Evolutionary conservation across 2,329 filamentous ascomycete species (phyloP).

Genomic region (Hymenoscyphus repandus): DNA sequence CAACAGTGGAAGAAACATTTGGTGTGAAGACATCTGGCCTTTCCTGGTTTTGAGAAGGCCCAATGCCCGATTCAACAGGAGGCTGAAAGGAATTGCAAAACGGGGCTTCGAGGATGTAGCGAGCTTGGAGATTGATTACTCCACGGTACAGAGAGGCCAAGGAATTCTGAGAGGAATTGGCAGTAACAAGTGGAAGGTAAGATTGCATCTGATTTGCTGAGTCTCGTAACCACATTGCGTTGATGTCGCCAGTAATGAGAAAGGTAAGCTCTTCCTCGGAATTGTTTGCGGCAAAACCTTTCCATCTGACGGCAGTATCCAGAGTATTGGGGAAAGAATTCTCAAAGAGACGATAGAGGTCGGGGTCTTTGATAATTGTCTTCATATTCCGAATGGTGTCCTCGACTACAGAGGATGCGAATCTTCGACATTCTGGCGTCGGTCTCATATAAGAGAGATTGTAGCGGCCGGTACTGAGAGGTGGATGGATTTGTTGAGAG

Average conservation of each 20-base stretch:
- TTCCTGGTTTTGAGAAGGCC: constrained; percentile 55
- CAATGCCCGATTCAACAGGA: constrained; percentile 66
- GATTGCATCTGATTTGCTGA: constrained; percentile 72
- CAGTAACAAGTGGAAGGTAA: constrained; percentile 56
- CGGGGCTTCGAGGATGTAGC: constrained; percentile 63
- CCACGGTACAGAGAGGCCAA: constrained; percentile 65
- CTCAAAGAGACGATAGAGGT: constrained; percentile 64
- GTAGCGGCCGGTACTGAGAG: constrained; percentile 71
- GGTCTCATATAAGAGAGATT: constrained; percentile 78
- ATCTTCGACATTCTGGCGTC: constrained; percentile 69
- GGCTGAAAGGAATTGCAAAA: constrained; percentile 93
- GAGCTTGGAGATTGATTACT: constrained; percentile 65
- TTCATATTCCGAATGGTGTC: constrained; percentile 67
- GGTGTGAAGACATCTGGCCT: constrained; percentile 55
- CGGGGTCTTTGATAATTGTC: constrained; percentile 66
- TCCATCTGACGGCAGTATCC: constrained; percentile 68
- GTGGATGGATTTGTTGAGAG: constrained; percentile 55
- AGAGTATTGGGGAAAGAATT: constrained; percentile 73
- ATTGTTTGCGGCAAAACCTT: constrained; percentile 51
- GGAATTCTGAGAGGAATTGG: constrained; percentile 48
- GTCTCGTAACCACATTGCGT: constrained; percentile 88
- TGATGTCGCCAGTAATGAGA: constrained; percentile 58
- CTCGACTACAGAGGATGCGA: constrained; percentile 72
- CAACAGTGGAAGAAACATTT: constrained; percentile 64
- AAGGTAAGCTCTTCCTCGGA: constrained; percentile 59